These are phyloP conservation scores for Dothiorella sarmentorum DNA, from an alignment of 2,329 filamentous ascomycete species.

Conservation along the genomic window DNA sequence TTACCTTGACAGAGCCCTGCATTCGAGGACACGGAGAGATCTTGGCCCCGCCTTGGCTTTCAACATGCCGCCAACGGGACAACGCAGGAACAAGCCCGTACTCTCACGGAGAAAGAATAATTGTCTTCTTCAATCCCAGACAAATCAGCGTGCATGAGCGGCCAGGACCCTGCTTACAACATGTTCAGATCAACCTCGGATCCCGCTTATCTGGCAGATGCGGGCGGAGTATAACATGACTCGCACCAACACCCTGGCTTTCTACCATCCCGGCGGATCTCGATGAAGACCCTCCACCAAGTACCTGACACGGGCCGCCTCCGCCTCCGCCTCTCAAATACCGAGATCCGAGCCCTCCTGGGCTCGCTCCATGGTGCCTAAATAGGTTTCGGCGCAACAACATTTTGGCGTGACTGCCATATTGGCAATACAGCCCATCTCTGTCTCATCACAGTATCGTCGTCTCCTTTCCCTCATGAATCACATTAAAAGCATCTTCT, in stretches of 20 bases:
- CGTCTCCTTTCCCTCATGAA: not conserved
- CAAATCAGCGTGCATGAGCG: not conserved
- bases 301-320: constrained; percentile 8
- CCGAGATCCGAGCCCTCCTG: not conserved
- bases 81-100: too few relatives aligned
- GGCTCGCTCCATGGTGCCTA: not conserved
- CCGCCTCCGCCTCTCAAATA: not conserved
- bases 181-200: constrained; percentile 7
- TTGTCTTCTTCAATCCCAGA: not conserved
- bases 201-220: not conserved
- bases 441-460: not conserved
- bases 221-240: constrained; percentile 11
- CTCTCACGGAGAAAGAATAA: not conserved
- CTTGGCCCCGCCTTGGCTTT: not conserved
- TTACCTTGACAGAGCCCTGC: too few relatives aligned
- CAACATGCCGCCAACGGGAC: not conserved
- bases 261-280: not conserved
- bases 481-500: not conserved
- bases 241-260: not conserved
- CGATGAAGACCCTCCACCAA: not conserved
- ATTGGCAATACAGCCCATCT: not conserved
- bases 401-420: too few relatives aligned
- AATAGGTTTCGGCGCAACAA: not conserved
- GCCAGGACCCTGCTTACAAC: constrained; percentile 3
- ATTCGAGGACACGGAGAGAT: too few relatives aligned